Conservation (phyloP, 257 asterid genomes). For the Penstemon newberryi region DNA sequence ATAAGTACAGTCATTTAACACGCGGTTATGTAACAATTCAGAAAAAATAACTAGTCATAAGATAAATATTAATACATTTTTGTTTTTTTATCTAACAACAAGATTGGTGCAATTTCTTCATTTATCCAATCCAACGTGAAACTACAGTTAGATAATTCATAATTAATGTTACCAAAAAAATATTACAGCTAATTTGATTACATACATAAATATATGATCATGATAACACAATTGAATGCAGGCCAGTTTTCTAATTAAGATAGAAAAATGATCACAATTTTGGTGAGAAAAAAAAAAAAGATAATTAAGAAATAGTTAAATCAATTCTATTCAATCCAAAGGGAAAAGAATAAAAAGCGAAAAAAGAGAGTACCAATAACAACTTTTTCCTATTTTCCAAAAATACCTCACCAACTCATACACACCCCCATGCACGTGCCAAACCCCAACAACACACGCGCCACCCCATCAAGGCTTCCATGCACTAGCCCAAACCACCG, state of each 20-base stretch:
- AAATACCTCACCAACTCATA: slow-evolving; percentile 33
- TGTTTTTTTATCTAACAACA: too few relatives aligned
- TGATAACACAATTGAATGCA: slow-evolving; percentile 15
- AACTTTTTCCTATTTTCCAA: slow-evolving; percentile 35
- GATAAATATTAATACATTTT: too few relatives aligned
- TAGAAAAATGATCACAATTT: slow-evolving; percentile 27
- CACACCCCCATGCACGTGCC: slow-evolving; percentile 42
- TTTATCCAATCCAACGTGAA: too few relatives aligned
- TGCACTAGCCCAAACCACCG: slow-evolving; percentile 99
- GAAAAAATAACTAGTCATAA: too few relatives aligned
- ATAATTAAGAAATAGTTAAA: slow-evolving; percentile 36
- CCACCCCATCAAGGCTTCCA: slow-evolving; percentile 67
- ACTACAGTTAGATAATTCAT: too few relatives aligned
- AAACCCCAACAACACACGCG: slow-evolving; percentile 34
- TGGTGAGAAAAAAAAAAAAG: slow-evolving; percentile 13
- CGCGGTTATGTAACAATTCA: too few relatives aligned
- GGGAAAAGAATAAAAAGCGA: neutral
- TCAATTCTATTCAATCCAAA: slow-evolving; percentile 47
- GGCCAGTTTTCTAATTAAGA: slow-evolving; percentile 12
- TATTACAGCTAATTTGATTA: too few relatives aligned
- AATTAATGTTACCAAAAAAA: too few relatives aligned
- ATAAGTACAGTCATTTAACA: too few relatives aligned
- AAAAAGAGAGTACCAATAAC: slow-evolving; percentile 17
- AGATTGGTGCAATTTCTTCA: too few relatives aligned
- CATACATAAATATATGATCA: neutral